These are phyloP conservation scores for Geranium brycei DNA, from an alignment of 345 rosid species.

Conservation along the genomic window DNA sequence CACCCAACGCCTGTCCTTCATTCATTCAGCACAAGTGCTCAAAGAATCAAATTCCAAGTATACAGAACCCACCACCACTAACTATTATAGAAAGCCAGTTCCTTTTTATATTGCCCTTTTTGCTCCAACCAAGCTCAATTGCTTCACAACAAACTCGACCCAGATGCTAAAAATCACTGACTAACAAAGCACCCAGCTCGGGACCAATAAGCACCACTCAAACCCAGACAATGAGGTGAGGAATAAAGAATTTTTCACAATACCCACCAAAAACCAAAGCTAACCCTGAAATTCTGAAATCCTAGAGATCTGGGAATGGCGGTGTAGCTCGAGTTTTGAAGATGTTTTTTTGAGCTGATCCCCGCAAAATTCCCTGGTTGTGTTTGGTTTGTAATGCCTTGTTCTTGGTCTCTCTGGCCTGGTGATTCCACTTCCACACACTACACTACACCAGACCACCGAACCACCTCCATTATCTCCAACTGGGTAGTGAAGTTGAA, in stretches of 20 bases:
- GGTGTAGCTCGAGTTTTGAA: conserved; percentile 1
- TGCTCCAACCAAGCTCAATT: conserved; percentile 11
- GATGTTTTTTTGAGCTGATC: conserved; percentile 21
- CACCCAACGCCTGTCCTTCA: conserved; percentile 11
- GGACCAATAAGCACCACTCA: conserved; percentile 7
- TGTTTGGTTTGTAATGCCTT: conserved; percentile 12
- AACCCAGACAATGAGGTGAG: background rate
- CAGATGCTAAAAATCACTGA: conserved; percentile 26
- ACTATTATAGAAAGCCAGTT: no score
- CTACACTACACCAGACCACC: background rate
- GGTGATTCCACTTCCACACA: background rate
- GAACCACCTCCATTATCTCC: background rate
- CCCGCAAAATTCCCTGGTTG: conserved; percentile 30
- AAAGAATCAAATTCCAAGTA: background rate
- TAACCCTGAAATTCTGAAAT: conserved; percentile 14
- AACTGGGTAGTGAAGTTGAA: background rate
- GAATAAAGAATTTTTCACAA: conserved; percentile 9
- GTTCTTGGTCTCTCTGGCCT: conserved; percentile 1
- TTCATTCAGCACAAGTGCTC: conserved; percentile 10
- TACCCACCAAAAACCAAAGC: conserved; percentile 23
- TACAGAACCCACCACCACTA: background rate
- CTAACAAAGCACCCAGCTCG: conserved; percentile 14
- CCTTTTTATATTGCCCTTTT: background rate
- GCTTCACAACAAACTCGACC: conserved; percentile 12
- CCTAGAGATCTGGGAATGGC: conserved; percentile 32